A percentile compares a stretch with the other conserved stretches of the same genome.
Conservation (phyloP, 2,329 filamentous ascomycete species). For the Calycina marina region DNA sequence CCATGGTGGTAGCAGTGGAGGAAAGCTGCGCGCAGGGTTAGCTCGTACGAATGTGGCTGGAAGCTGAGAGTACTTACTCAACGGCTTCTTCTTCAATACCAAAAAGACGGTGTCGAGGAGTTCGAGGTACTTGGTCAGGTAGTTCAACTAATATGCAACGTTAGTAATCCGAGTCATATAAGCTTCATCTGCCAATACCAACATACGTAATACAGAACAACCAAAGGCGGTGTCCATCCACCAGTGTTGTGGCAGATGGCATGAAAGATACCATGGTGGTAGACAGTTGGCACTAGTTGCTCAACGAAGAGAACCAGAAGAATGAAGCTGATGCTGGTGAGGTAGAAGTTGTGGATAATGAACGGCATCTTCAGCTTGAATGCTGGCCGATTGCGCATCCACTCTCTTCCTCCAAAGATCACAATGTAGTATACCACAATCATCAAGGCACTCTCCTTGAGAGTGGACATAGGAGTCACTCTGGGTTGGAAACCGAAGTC, state of each 20-base stretch:
- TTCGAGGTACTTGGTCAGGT: slow-evolving; percentile 95
- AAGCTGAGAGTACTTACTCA: slow-evolving; percentile 45
- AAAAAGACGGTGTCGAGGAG: slow-evolving; percentile 91
- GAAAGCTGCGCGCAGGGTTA: slow-evolving; percentile 50
- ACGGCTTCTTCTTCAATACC: slow-evolving; percentile 98
- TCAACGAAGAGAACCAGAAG: slow-evolving; percentile 79
- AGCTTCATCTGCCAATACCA: neutral
- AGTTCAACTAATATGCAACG: slow-evolving; percentile 64
- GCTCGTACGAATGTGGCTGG: slow-evolving; percentile 11
- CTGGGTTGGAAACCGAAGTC: slow-evolving; percentile 76
- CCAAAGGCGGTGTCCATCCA: slow-evolving; percentile 86
- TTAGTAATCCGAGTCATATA: slow-evolving; percentile 24
- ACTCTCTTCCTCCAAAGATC: slow-evolving; percentile 82
- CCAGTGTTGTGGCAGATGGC: slow-evolving; percentile 70
- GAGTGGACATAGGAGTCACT: slow-evolving; percentile 77
- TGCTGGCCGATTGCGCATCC: slow-evolving; percentile 76
- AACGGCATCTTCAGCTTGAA: slow-evolving; percentile 82
- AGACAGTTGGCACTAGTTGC: slow-evolving; percentile 75
- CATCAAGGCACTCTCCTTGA: slow-evolving; percentile 67
- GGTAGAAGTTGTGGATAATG: slow-evolving; percentile 91
- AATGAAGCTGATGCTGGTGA: slow-evolving; percentile 70
- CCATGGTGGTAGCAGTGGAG: slow-evolving; percentile 98
- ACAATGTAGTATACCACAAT: slow-evolving; percentile 82
- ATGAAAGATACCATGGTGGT: slow-evolving; percentile 70
- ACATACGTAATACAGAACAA: slow-evolving; percentile 92